A percentile compares a stretch with the other conserved stretches of the same genome.
Evolutionary conservation across 139 green algal genomes (phyloP).

Genomic region (Coccomyxa sp.): DNA sequence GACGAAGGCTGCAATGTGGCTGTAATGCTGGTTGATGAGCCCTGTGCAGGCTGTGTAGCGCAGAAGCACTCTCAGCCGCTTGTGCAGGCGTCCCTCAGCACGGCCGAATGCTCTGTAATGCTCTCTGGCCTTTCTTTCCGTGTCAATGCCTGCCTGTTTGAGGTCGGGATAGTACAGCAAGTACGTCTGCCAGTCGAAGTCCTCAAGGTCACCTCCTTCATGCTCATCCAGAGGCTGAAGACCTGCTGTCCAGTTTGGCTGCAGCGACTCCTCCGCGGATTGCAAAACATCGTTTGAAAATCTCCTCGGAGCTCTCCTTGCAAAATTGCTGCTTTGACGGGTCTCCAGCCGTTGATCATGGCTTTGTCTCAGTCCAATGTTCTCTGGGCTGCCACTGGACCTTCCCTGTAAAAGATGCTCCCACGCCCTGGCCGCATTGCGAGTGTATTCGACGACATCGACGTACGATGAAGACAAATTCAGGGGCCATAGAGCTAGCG

Average conservation of each 20-base stretch:
- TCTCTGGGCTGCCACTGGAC: not conserved
- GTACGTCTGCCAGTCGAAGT: conserved; percentile 59
- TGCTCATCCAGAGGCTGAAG: too few relatives aligned
- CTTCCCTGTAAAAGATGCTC: not conserved
- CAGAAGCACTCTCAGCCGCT: conserved; percentile 48
- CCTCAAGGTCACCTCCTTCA: not conserved
- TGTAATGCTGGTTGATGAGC: conserved; percentile 74
- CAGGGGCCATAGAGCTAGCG: too few relatives aligned
- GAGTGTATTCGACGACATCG: too few relatives aligned
- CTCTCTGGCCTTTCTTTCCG: conserved; percentile 24
- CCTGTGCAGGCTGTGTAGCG: conserved; percentile 68
- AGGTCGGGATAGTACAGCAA: conserved; percentile 55
- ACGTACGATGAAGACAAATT: too few relatives aligned
- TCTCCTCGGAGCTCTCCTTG: too few relatives aligned
- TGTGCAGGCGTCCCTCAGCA: conserved; percentile 35
- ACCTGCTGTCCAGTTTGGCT: too few relatives aligned
- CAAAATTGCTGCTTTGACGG: too few relatives aligned
- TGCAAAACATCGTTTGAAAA: too few relatives aligned
- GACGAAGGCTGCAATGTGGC: conserved; percentile 55
- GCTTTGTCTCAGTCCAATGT: not conserved
- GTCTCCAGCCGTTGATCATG: not conserved
- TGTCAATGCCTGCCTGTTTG: conserved; percentile 18
- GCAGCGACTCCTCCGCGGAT: too few relatives aligned
- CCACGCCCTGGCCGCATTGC: not conserved
- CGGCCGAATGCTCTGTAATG: conserved; percentile 46